A percentile compares a stretch with the other conserved stretches of the same genome.
These are phyloP conservation scores for Solanum tarijense DNA, from an alignment of 257 asterid species.

Conservation along the genomic window DNA sequence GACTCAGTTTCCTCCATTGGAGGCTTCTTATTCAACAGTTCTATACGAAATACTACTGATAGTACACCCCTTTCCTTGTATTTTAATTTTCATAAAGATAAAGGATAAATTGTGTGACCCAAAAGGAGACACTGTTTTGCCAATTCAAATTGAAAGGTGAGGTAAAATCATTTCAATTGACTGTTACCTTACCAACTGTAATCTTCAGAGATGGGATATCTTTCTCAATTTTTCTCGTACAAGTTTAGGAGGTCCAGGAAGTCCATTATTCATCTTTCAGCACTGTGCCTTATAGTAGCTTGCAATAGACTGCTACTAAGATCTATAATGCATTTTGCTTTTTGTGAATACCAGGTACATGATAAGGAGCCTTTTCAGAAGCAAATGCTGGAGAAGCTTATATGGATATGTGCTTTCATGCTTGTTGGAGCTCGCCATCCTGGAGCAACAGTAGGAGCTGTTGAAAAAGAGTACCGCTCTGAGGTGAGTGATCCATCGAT, in stretches of 20 bases:
- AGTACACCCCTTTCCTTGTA: not conserved
- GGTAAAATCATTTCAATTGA: not conserved
- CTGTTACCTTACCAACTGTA: not conserved
- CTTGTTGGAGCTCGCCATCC: constrained; percentile 99
- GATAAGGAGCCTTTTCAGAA: constrained; percentile 76
- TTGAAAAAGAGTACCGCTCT: constrained; percentile 73
- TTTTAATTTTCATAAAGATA: not conserved
- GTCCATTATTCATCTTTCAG: not conserved
- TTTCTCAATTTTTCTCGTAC: not conserved
- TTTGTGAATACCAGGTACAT: constrained; percentile 45
- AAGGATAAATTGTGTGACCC: not conserved
- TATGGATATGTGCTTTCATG: constrained; percentile 98
- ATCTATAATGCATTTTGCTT: not conserved
- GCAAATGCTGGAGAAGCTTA: constrained; percentile 96
- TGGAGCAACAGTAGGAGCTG: constrained; percentile 86
- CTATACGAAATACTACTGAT: not conserved
- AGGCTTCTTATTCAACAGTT: not conserved
- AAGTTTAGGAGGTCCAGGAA: not conserved
- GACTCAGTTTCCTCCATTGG: not conserved
- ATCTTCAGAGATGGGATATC: not conserved
- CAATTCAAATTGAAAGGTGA: not conserved
- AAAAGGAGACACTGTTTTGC: not conserved
- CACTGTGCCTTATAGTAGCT: not conserved
- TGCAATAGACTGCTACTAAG: not conserved
- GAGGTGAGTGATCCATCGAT: constrained; percentile 40